phyloP scores from a whole-genome alignment of 768 basidiomycete species.

The Boletus sp. region DNA sequence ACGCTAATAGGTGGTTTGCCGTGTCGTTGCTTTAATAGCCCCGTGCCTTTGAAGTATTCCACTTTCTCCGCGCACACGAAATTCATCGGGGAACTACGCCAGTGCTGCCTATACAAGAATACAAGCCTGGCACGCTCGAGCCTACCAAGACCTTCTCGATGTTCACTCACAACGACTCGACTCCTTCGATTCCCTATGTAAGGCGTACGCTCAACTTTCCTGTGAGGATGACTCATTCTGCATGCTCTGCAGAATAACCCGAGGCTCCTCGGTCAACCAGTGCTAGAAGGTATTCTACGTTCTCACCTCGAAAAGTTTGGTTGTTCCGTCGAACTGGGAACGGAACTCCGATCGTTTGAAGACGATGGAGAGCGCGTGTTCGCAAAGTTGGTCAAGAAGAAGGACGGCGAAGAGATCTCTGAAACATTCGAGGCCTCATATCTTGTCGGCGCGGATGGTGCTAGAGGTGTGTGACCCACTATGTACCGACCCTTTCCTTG shows the following conservation, averaged over 20 bases:
- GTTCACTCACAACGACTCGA: constrained; percentile 13
- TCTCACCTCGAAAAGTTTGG: constrained; percentile 20
- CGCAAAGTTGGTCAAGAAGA: constrained; percentile 33
- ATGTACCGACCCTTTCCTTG: not conserved
- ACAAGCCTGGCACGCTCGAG: constrained; percentile 29
- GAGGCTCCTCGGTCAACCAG: constrained; percentile 24
- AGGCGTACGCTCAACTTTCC: not conserved
- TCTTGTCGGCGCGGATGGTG: constrained; percentile 45
- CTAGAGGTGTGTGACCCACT: constrained; percentile 20
- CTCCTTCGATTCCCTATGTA: constrained; percentile 29
- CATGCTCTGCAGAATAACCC: constrained; percentile 8
- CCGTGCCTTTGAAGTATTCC: constrained; percentile 44
- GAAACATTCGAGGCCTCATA: constrained; percentile 33
- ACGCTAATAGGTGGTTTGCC: not conserved
- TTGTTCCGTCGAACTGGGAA: constrained; percentile 42
- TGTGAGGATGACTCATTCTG: not conserved
- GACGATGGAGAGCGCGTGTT: constrained; percentile 37
- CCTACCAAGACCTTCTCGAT: constrained; percentile 9
- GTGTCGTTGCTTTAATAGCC: constrained; percentile 9
- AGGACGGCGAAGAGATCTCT: constrained; percentile 20
- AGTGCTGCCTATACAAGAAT: constrained; percentile 31
- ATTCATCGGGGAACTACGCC: constrained; percentile 32
- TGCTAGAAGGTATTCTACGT: constrained; percentile 28
- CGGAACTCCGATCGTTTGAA: constrained; percentile 44
- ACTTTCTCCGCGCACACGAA: constrained; percentile 40